Conservation (phyloP, 768 basidiomycete species). For the Saitozyma sp. region DNA sequence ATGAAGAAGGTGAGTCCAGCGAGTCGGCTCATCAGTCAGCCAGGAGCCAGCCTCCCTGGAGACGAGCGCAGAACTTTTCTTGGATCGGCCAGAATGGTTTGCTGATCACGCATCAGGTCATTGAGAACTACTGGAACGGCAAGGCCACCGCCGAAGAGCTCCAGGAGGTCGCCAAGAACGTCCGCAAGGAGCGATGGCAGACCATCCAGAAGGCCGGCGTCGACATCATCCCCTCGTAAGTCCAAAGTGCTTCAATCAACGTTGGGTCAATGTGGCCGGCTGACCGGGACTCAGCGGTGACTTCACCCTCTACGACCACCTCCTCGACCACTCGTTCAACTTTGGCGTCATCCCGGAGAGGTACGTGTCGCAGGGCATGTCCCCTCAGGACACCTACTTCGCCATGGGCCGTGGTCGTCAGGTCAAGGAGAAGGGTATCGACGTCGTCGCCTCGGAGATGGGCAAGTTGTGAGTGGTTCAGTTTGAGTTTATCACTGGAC, state of each 20-base stretch:
- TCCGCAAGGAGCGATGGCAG: slow-evolving; percentile 85
- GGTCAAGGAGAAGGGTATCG: slow-evolving; percentile 72
- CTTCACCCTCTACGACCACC: slow-evolving; percentile 97
- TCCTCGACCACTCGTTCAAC: slow-evolving; percentile 91
- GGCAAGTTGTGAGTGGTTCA: slow-evolving; percentile 85
- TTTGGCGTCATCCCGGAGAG: slow-evolving; percentile 97
- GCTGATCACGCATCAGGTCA: slow-evolving; percentile 61
- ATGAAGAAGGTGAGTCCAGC: slow-evolving; percentile 32
- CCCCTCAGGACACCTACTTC: slow-evolving; percentile 91
- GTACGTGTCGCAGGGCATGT: slow-evolving; percentile 80
- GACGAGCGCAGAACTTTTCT: not conserved
- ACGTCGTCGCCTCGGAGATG: slow-evolving; percentile 97
- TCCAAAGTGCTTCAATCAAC: slow-evolving; percentile 2
- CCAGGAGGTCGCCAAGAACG: slow-evolving; percentile 78
- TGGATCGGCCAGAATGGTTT: not conserved
- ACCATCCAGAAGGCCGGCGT: slow-evolving; percentile 80
- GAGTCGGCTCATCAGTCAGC: too few species aligned
- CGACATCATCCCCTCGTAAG: slow-evolving; percentile 86
- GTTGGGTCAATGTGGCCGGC: not conserved
- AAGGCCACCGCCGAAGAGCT: slow-evolving; percentile 86
- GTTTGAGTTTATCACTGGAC: slow-evolving; percentile 4
- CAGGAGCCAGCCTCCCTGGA: not conserved
- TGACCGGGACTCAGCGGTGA: slow-evolving; percentile 68
- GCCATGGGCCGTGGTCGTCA: slow-evolving; percentile 98
- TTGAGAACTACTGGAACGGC: slow-evolving; percentile 97